Percentiles rank a stretch among this genome's conserved stretches.
phyloP scores from a whole-genome alignment of 306 rosid genomes.

The Mimosa bimucronata region DNA sequence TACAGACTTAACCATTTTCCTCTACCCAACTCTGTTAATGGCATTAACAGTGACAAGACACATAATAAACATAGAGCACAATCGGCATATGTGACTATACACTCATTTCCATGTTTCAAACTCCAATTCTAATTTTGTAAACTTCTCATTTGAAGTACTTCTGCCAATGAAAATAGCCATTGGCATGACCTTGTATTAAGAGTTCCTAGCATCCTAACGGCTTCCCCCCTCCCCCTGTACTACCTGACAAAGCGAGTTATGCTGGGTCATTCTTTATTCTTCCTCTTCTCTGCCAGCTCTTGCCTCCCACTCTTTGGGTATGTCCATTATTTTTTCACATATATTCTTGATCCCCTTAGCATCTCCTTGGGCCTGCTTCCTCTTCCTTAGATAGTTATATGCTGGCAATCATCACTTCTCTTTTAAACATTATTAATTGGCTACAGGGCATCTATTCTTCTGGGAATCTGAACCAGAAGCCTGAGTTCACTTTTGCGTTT shows the following conservation, averaged over 20 bases:
- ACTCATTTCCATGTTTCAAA: neutral
- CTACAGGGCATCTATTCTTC: constrained; percentile 8
- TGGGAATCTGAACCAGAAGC: constrained; percentile 26
- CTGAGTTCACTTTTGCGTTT: neutral
- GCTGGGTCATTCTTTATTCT: neutral
- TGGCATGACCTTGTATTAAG: neutral
- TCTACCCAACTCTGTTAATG: neutral
- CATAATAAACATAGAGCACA: neutral
- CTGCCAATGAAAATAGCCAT: neutral
- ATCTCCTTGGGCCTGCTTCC: neutral
- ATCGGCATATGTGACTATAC: neutral
- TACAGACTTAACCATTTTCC: neutral
- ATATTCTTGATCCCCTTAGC: neutral
- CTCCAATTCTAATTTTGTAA: neutral
- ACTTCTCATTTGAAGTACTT: neutral
- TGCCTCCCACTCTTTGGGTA: neutral
- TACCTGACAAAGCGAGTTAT: neutral
- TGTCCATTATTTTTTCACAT: too few relatives aligned
- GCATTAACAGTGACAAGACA: neutral
- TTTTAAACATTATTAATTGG: constrained; percentile 19
- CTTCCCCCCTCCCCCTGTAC: neutral
- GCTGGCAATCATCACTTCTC: constrained; percentile 8
- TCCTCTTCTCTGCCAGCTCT: neutral
- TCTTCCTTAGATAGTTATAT: neutral
- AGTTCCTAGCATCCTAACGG: neutral